phyloP scores from a whole-genome alignment of 2,329 filamentous ascomycete genomes.

The Alternaria alternata region DNA sequence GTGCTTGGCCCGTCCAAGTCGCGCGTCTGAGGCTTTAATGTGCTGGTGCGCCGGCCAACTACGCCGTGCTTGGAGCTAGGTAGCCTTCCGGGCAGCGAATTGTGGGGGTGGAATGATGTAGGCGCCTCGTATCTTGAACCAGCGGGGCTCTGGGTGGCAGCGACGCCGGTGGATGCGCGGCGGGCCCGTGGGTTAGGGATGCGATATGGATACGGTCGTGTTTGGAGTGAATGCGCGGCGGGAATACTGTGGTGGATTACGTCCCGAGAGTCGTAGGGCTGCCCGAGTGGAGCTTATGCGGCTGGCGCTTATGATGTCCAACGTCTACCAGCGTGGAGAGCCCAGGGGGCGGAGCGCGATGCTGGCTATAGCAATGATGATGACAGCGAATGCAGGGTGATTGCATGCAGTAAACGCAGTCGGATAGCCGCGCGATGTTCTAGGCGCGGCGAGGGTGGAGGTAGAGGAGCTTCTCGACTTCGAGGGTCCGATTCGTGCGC shows the following conservation, averaged over 20 bases:
- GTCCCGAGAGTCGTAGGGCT: conserved; percentile 22
- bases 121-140: conserved; percentile 26
- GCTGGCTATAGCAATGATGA: conserved; percentile 4
- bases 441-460: conserved; percentile 16
- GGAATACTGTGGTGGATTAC: conserved; percentile 16
- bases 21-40: conserved; percentile 18
- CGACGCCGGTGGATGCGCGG: conserved; percentile 14
- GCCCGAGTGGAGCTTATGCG: conserved; percentile 11
- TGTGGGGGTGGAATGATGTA: conserved; percentile 30
- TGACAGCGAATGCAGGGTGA: conserved; percentile 15
- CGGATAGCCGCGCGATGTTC: conserved; percentile 14
- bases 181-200: conserved; percentile 16
- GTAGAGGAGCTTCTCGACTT: conserved; percentile 9
- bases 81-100: conserved; percentile 32
- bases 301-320: conserved; percentile 13
- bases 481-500: conserved; percentile 11
- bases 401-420: conserved; percentile 9
- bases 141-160: conserved; percentile 33
- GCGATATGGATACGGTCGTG: conserved; percentile 6
- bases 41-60: conserved; percentile 14
- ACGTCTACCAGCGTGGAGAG: conserved; percentile 3
- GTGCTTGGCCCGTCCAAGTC: conserved; percentile 4
- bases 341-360: not conserved
- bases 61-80: conserved; percentile 23
- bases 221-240: conserved; percentile 20